Conservation (phyloP, 1,284 basidiomycete genomes). For the Ceratobasidium sp. region DNA sequence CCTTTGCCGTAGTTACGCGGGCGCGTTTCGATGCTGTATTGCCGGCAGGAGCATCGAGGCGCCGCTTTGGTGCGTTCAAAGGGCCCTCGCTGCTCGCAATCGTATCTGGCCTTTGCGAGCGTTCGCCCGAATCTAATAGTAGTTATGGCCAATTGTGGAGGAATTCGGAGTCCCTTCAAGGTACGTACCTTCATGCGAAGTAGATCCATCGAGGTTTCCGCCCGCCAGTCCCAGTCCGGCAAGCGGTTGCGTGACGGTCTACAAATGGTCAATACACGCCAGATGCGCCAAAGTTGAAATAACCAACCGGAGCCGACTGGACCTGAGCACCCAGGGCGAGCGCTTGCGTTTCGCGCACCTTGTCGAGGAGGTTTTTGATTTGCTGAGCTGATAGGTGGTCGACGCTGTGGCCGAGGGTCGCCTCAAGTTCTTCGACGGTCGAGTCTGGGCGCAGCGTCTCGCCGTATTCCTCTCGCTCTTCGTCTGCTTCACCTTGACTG, state of each 20-base stretch:
- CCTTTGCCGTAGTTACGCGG: background rate
- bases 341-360: conserved; percentile 5
- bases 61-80: conserved; percentile 2
- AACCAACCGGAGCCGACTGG: conserved; percentile 3
- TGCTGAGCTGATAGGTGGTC: background rate
- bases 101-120: background rate
- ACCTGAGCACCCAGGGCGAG: conserved; percentile 16
- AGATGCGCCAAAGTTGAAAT: background rate
- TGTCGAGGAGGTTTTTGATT: background rate
- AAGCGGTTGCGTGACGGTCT: conserved; percentile 7
- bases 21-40: background rate
- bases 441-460: background rate
- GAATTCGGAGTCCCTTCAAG: too few species aligned
- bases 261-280: background rate
- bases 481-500: background rate
- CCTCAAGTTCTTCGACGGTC: background rate
- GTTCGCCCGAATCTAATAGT: background rate
- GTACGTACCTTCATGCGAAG: conserved; percentile 17
- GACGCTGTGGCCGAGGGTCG: background rate
- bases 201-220: conserved; percentile 3
- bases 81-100: background rate
- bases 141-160: background rate
- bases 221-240: conserved; percentile 30
- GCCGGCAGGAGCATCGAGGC: background rate
- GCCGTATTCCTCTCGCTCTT: background rate